Evolutionary conservation across 2,329 filamentous ascomycete species (phyloP).

Genomic region (Aspergillus puulaauensis): DNA sequence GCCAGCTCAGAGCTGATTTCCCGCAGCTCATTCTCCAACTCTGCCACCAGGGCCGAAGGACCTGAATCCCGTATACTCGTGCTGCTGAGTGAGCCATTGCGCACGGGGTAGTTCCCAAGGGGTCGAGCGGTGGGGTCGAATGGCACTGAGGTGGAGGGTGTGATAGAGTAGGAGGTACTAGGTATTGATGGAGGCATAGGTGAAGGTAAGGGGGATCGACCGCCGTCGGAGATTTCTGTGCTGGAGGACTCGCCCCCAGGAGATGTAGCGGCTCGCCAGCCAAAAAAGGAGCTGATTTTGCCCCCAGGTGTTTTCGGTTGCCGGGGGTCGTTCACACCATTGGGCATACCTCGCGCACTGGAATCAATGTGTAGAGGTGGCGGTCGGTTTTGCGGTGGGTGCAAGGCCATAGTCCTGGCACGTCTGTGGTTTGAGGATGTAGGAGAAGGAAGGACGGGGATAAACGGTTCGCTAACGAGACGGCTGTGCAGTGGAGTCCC

Average conservation of each 20-base stretch:
- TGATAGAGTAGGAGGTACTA: slow-evolving; percentile 31
- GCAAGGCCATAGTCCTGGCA: slow-evolving; percentile 46
- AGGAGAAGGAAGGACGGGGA: slow-evolving; percentile 70
- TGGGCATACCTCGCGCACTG: slow-evolving; percentile 35
- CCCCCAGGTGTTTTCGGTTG: slow-evolving; percentile 54
- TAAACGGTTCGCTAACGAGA: slow-evolving; percentile 45
- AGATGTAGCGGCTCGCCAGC: slow-evolving; percentile 60
- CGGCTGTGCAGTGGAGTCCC: slow-evolving; percentile 39
- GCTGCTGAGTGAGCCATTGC: slow-evolving; percentile 46
- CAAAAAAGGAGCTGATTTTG: slow-evolving; percentile 66
- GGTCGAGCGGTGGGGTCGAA: slow-evolving; percentile 50
- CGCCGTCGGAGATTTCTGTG: slow-evolving; percentile 62
- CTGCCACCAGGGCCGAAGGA: slow-evolving; percentile 65
- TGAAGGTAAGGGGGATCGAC: slow-evolving; percentile 59
- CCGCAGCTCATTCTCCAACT: slow-evolving; percentile 91
- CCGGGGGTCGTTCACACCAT: slow-evolving; percentile 30
- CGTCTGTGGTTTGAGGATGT: slow-evolving; percentile 49
- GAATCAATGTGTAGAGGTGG: slow-evolving; percentile 47
- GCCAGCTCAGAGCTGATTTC: slow-evolving; percentile 93
- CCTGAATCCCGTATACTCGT: slow-evolving; percentile 43
- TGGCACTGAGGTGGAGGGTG: slow-evolving; percentile 43
- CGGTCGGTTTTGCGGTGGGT: slow-evolving; percentile 40
- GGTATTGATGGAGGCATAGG: slow-evolving; percentile 45
- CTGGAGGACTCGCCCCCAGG: slow-evolving; percentile 59
- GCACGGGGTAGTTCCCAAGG: slow-evolving; percentile 48